Evolutionary conservation across 2,329 filamentous ascomycete genomes (phyloP), one percentile per base, ranked within the genome.

Genomic region (Arthroderma sp.): DNA sequence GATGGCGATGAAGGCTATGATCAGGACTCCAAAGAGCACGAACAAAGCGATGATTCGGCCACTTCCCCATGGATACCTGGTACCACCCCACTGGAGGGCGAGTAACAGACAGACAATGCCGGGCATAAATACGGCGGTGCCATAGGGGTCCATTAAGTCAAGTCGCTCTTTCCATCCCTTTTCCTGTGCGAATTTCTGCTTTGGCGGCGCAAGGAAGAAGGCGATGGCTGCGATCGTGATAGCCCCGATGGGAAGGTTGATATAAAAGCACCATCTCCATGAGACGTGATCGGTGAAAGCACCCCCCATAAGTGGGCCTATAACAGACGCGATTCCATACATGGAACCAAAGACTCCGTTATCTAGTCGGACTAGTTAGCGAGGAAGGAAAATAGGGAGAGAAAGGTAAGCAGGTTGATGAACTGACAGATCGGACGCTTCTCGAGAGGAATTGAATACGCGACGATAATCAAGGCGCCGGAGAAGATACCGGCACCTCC

Each of bases 21-120:
- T 63, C 6, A 74, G 59, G 5, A 74, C 64, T n/a, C 67, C 66
- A 47, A 72, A 72, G 3, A 75, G 60, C 1, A 71, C 62, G 28
- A 76, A 66, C 7, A 74, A 59, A 0, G 64, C 65, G 40, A 74
- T 68, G 43, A 74, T 64, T 8, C 62, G 65, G 22, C 57, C 59
- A 49, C 62, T 64, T 28, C 53, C 56, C 71, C 71, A 74, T 1
- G 62, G 36, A 34, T 69, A 66, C 30, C 57, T 66, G 9, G 63
- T 64, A 3, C 68, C 65, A 11, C 68, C 68, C 60, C 63, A 68
- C 43, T 73, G 65, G 11, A 75, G 56, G 0, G 70, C 71, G 1
- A 75, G 58, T 46, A 74, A 61, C 5, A 72, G 52, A 54, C 68
- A 66, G 40, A 72, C 58, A 10, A 70, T 59, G 15, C 63, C 61